Evolutionary conservation across 192 early-diverging fungal genomes (phyloP).

Genomic region (Entomortierella parvispora): DNA sequence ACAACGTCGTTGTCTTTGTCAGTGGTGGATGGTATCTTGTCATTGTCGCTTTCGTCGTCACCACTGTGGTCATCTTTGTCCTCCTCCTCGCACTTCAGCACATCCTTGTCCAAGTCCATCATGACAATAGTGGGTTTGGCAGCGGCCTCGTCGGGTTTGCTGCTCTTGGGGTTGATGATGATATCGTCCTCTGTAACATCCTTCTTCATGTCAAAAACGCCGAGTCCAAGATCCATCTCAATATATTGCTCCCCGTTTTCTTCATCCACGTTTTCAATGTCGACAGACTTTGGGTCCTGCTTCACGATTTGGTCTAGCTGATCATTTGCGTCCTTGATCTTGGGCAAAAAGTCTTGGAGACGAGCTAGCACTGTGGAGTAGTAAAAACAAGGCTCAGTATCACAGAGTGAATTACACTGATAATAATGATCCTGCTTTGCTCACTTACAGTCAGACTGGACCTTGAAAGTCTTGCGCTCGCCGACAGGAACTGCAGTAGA

Average conservation of each 20-base stretch:
- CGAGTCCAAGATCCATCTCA: slow-evolving; percentile 63
- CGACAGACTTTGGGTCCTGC: slow-evolving; percentile 55
- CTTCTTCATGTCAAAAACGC: slow-evolving; percentile 60
- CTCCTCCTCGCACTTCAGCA: slow-evolving; percentile 1
- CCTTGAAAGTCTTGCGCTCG: slow-evolving; percentile 56
- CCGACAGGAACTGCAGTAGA: slow-evolving; percentile 38
- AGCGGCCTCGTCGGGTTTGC: not conserved
- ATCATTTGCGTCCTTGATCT: slow-evolving; percentile 53
- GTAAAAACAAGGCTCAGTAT: too few species aligned
- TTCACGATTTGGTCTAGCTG: slow-evolving; percentile 51
- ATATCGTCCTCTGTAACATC: slow-evolving; percentile 41
- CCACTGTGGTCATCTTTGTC: not conserved
- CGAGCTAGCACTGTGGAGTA: slow-evolving; percentile 46
- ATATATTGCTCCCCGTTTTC: slow-evolving; percentile 61
- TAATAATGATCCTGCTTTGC: too few species aligned
- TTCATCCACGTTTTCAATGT: slow-evolving; percentile 67
- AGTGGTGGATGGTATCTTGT: slow-evolving; percentile 9
- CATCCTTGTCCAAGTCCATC: slow-evolving; percentile 39
- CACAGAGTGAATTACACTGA: too few species aligned
- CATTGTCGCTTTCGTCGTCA: slow-evolving; percentile 23
- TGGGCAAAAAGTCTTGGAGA: slow-evolving; percentile 61
- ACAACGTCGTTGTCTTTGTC: slow-evolving; percentile 22
- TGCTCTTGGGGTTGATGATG: slow-evolving; percentile 27
- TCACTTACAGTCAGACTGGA: slow-evolving; percentile 45
- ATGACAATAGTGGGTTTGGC: slow-evolving; percentile 36